Evolutionary conservation across 257 asterid genomes (phyloP), one percentile per base, ranked within the genome.

Genomic region (Ilex asprella): DNA sequence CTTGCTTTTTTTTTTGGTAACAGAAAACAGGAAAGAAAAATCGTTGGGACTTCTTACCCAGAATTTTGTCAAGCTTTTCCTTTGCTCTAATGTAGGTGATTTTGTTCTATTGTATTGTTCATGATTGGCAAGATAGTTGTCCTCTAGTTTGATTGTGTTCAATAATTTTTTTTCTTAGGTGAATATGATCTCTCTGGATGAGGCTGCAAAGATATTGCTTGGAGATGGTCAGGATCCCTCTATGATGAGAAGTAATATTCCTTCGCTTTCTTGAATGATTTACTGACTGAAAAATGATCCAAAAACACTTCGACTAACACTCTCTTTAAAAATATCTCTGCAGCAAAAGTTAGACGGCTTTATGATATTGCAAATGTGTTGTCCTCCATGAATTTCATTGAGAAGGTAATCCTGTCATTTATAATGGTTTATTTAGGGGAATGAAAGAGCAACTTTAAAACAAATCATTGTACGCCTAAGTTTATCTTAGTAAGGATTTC

Each of bases 31-130:
- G 69, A 93, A 86, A 74, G 97, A 93, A 71, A 93, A 93, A 75
- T 93, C 99, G 41, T 76, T 93, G 63, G 95, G 94, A 35, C 91
- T 93, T 70, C 97, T 93, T 21, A 93, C 99, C 0, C 97, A 84
- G 70, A 93, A 93, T 73, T 93, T 93, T 71, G 83, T 93, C 55
- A 93, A 93, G 82, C 95, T 93, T 43, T 93, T 93, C 61, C 86
- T 93, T 58, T 89, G 99, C 76, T 82, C 90, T 55, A 84, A 89
- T 75, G 99, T 93, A 76, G 82, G 91, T 65, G 9, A 39, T 16
- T 54, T 56, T 64, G 52, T 31, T 55, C 43, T 10, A n/a, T 2
- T 2, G 4, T 6, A 29, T 16, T 56, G 3, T 21, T 1, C 27
- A 12, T 9, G 21, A 12, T 61, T 43, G 14, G 5, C n/a, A 2